Base-by-base conservation (phyloP, 192 early-diverging fungal genomes). In the Backusella morwellensis region DNA sequence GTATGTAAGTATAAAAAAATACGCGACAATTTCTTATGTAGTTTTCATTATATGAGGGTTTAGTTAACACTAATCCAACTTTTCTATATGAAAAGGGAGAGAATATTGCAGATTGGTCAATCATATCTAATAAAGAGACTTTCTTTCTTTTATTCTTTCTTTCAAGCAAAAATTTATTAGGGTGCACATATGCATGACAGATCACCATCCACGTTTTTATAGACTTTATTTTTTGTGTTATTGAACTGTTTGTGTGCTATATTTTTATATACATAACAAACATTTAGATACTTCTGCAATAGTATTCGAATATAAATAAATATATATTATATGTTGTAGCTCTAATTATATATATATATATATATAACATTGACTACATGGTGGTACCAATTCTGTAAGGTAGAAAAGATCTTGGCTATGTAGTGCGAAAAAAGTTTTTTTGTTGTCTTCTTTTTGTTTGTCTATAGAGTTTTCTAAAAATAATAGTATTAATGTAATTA, bases 141-240 rank as follows among this genome's bases (percentile, higher is more conserved):
- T 63, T 63, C 56, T 63, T 63, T 63, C 56, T 63, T 26, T 50
- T 17, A 50, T n/a, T 19, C 56, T 63, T 63, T 63, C 56, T 63
- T 26, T 50, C 47, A 50, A 1, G 15, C 11, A 59, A 52, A 52
- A 52, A 14, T 14, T 4, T 29, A 63, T 29, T 23, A 26, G n/a
- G 23, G 26, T 63, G 9, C 9, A 63, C 23, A 29, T 3, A 29
- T 63, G 21, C 56, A 63, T 63, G 23, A 29, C 23, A 59, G 54
- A 59, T 59, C n/a, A 59, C 23, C 8, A 29, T 29, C 56, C 56
- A 63, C 56, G 56, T 63, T 26, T 63, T 63, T 63, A 29, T 21
- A 63, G 26, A 23, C 38, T 11, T 40, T 40, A 7, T 40, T 40
- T 40, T 40, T 40, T 63, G 26, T n/a, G 56, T 63, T 12, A 12